Evolutionary conservation across 2,329 filamentous ascomycete species (phyloP).

Genomic region (Ophiostoma pallidulum): DNA sequence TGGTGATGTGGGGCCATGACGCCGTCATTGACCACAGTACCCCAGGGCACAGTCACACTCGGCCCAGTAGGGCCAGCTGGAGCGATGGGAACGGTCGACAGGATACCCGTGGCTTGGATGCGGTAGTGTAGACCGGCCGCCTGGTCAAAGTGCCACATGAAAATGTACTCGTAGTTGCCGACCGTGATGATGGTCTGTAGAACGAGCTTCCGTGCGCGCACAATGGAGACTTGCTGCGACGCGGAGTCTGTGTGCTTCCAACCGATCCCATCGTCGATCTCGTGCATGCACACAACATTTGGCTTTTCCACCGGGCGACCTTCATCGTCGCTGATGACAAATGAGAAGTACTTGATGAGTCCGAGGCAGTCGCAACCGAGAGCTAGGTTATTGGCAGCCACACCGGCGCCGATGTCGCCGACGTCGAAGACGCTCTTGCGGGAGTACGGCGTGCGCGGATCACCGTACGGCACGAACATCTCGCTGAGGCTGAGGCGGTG

Average conservation of each 20-base stretch:
- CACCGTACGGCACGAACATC: conserved; percentile 56
- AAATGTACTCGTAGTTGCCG: conserved; percentile 58
- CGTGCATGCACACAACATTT: conserved; percentile 57
- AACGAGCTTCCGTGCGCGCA: conserved; percentile 51
- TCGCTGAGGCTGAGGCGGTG: conserved; percentile 60
- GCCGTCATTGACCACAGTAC: conserved; percentile 34
- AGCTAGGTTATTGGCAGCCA: conserved; percentile 56
- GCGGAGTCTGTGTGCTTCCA: conserved; percentile 64
- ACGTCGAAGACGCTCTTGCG: conserved; percentile 65
- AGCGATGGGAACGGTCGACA: conserved; percentile 53
- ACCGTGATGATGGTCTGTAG: conserved; percentile 60
- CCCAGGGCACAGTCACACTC: conserved; percentile 38
- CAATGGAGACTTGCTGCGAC: conserved; percentile 49
- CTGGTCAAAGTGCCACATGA: conserved; percentile 47
- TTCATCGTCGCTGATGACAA: conserved; percentile 35
- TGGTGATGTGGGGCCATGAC: conserved; percentile 2
- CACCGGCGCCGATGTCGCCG: conserved; percentile 58
- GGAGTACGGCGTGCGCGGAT: conserved; percentile 55
- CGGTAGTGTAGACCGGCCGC: conserved; percentile 52
- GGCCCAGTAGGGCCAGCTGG: conserved; percentile 47
- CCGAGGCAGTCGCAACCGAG: conserved; percentile 64
- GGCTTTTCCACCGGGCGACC: conserved; percentile 39
- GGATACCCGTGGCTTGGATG: conserved; percentile 55
- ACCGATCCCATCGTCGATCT: conserved; percentile 59
- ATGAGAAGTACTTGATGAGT: conserved; percentile 47